phyloP scores from a whole-genome alignment of 352 stramenopile species.

The Phytophthora hibernalis region DNA sequence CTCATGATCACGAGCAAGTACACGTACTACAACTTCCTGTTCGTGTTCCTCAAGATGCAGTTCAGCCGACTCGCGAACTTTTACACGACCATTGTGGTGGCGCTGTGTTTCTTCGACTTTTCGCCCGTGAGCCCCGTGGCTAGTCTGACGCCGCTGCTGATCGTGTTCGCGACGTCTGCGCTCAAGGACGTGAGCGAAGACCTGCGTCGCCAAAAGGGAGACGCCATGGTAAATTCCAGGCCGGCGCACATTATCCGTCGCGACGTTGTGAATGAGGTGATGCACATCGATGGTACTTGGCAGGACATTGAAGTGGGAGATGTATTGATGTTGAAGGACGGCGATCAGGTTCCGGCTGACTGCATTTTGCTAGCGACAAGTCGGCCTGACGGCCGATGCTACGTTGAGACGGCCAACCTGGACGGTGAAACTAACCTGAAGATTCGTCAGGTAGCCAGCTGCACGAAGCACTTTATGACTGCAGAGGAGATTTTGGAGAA shows the following conservation, averaged over 20 bases:
- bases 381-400: slow-evolving; percentile 77
- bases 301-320: slow-evolving; percentile 89
- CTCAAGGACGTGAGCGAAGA: slow-evolving; percentile 90
- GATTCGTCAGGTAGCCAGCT: slow-evolving; percentile 80
- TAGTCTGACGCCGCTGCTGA: slow-evolving; percentile 85
- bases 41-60: slow-evolving; percentile 92
- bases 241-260: slow-evolving; percentile 75
- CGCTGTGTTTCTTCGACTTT: slow-evolving; percentile 91
- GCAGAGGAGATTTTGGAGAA: slow-evolving; percentile 78
- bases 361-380: slow-evolving; percentile 84
- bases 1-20: slow-evolving; percentile 91
- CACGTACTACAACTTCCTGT: slow-evolving; percentile 91
- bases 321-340: slow-evolving; percentile 81
- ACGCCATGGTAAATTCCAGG: slow-evolving; percentile 83
- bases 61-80: slow-evolving; percentile 91
- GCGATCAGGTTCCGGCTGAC: slow-evolving; percentile 84
- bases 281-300: slow-evolving; percentile 79
- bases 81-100: slow-evolving; percentile 90
- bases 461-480: slow-evolving; percentile 79
- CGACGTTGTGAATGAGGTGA: slow-evolving; percentile 58
- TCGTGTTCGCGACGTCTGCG: slow-evolving; percentile 90
- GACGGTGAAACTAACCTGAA: slow-evolving; percentile 92
- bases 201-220: slow-evolving; percentile 77
- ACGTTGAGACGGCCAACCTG: slow-evolving; percentile 88
- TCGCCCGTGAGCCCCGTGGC: slow-evolving; percentile 85